Evolutionary conservation across 2,329 filamentous ascomycete genomes (phyloP).

Genomic region (Aspergillus caelatus): DNA sequence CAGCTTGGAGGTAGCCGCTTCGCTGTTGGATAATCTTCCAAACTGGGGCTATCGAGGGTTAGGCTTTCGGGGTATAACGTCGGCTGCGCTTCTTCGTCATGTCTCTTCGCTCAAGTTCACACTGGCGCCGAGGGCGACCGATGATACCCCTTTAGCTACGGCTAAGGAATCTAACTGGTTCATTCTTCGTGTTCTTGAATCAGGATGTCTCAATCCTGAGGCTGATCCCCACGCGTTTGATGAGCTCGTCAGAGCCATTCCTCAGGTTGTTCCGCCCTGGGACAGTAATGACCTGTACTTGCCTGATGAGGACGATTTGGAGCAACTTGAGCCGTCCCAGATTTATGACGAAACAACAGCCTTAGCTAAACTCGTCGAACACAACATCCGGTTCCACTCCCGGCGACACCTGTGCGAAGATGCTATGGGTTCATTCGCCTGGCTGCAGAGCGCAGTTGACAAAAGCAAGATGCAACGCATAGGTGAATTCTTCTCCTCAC

Average conservation of each 20-base stretch:
- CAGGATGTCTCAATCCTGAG: conserved; percentile 49
- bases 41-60: conserved; percentile 49
- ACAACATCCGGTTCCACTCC: conserved; percentile 32
- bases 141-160: conserved; percentile 31
- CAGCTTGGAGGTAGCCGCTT: conserved; percentile 60
- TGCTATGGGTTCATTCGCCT: conserved; percentile 34
- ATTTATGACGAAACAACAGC: conserved; percentile 39
- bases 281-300: conserved; percentile 22
- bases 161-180: conserved; percentile 39
- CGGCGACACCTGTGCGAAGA: conserved; percentile 26
- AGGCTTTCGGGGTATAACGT: conserved; percentile 33
- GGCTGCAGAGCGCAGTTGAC: conserved; percentile 39
- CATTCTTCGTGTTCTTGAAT: conserved; percentile 55
- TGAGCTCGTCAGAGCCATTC: conserved; percentile 39
- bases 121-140: conserved; percentile 10
- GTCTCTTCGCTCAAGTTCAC: conserved; percentile 24
- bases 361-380: conserved; percentile 36
- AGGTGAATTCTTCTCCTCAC: conserved; percentile 35
- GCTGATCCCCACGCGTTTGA: conserved; percentile 49
- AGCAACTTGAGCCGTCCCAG: conserved; percentile 27
- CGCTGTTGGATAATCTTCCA: conserved; percentile 57
- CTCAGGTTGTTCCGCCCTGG: conserved; percentile 37
- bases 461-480: conserved; percentile 39
- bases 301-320: conserved; percentile 23
- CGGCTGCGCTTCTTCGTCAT: conserved; percentile 32